phyloP scores from a whole-genome alignment of 768 basidiomycete species.

The Amanita muscaria region DNA sequence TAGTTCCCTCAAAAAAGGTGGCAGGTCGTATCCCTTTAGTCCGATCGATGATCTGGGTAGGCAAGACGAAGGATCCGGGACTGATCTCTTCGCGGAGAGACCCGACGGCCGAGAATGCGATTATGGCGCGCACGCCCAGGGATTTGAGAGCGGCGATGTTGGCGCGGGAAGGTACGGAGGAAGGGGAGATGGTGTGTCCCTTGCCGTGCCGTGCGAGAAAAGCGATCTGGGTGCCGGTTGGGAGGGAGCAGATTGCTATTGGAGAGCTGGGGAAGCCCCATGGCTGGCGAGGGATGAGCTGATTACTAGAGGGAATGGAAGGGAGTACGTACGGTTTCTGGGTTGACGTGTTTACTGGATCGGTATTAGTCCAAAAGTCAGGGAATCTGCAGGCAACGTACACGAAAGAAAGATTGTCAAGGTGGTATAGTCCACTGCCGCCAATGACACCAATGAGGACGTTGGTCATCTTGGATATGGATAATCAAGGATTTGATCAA shows the following conservation, averaged over 20 bases:
- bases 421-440: constrained; percentile 86
- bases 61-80: constrained; percentile 84
- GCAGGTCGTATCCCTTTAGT: constrained; percentile 89
- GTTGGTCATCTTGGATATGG: too few relatives aligned
- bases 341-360: constrained; percentile 62
- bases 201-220: constrained; percentile 88
- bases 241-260: constrained; percentile 85
- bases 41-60: constrained; percentile 90
- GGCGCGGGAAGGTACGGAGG: constrained; percentile 75
- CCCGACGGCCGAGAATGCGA: constrained; percentile 95
- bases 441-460: constrained; percentile 87
- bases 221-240: constrained; percentile 71
- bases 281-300: constrained; percentile 44
- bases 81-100: constrained; percentile 89
- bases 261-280: constrained; percentile 91
- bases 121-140: constrained; percentile 79
- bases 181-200: constrained; percentile 74
- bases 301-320: not conserved
- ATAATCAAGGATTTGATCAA: too few relatives aligned
- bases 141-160: constrained; percentile 95
- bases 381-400: constrained; percentile 29
- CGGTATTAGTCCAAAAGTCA: not conserved
- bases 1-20: constrained; percentile 78
- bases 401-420: constrained; percentile 86
- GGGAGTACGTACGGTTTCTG: constrained; percentile 57